Base-by-base conservation (phyloP, 1,284 basidiomycete genomes). In the Irpex sp. region DNA sequence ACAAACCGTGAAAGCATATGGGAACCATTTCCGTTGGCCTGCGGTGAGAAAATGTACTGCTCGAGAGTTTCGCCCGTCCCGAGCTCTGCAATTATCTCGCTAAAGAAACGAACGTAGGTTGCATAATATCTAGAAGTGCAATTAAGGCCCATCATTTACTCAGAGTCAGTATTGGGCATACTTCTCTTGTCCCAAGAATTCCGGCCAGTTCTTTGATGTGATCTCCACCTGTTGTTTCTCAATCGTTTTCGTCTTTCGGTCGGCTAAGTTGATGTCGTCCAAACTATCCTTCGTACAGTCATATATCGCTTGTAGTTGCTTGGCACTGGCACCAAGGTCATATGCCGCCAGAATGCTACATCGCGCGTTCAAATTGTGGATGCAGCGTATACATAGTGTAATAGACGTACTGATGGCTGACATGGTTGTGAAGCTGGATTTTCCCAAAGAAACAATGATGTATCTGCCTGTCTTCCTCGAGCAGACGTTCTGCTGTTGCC, bases 391-490 rank as follows among this genome's bases (percentile, higher is more conserved):
- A 1, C 68, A 3, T 62, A 40, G 51, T 15, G 34, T 13, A 40
- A 40, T 26, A 44, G 7, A 68, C 81, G 69, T 59, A 83, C 82
- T 85, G 83, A 66, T 84, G 83, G 62, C 78, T 80, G n/a, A 89
- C 76, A 72, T 91, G 88, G 69, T 89, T 89, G 70, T 91, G 87
- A 54, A 86, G 79, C 1, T 82, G 80, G 1, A 72, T 62, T 19
- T 73, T 67, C 7, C 81, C 78, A 67, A 80, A 87, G 70, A 84
- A 86, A 66, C 83, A 85, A 68, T 89, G 87, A 67, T 88, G 82
- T 7, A 72, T 70, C 62, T 83, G 75, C 56, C 84, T 79, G 68
- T 90, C 88, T 67, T 82, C 77, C 65, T 81, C 75, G 13, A 90
- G 70, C 1, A 89, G 75, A 17, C 77, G 73, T 66, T 87, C 81